Conservation (phyloP, 352 stramenopile genomes). For the Phytophthora vignae region DNA sequence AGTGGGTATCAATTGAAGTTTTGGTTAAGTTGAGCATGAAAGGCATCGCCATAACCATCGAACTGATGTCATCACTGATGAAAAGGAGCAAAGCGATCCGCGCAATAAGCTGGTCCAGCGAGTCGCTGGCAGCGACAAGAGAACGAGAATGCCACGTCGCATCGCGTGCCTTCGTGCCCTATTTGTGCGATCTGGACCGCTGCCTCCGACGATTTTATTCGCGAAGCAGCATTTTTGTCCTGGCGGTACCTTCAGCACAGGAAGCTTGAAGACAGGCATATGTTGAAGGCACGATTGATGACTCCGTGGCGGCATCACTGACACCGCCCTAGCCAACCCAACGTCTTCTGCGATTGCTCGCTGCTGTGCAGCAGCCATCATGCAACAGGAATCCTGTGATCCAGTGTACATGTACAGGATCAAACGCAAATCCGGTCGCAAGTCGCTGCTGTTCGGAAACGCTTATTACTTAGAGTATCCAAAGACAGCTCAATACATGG, state of each 20-base stretch:
- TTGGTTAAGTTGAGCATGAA: not conserved
- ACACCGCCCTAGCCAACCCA: not conserved
- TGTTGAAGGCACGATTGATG: not conserved
- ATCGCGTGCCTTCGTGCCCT: conserved; percentile 26
- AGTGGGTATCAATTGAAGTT: not conserved
- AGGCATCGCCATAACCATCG: not conserved
- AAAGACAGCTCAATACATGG: not conserved
- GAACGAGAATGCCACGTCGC: conserved; percentile 3
- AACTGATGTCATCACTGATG: not conserved
- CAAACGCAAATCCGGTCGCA: not conserved
- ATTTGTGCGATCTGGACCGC: conserved; percentile 34
- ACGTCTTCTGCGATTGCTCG: not conserved
- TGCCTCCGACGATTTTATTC: conserved; percentile 29
- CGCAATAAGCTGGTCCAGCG: not conserved
- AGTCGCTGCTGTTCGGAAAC: not conserved
- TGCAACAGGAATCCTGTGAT: not conserved
- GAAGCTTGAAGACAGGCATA: conserved; percentile 1
- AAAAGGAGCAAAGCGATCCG: not conserved
- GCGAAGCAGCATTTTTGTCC: conserved; percentile 22
- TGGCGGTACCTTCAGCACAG: not conserved
- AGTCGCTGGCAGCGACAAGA: not conserved
- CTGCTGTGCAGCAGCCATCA: not conserved
- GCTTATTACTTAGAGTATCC: no score
- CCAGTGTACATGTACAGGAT: not conserved
- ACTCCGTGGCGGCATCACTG: not conserved